Evolutionary conservation across 345 rosid genomes (phyloP).

Genomic region (Syzygium grande): DNA sequence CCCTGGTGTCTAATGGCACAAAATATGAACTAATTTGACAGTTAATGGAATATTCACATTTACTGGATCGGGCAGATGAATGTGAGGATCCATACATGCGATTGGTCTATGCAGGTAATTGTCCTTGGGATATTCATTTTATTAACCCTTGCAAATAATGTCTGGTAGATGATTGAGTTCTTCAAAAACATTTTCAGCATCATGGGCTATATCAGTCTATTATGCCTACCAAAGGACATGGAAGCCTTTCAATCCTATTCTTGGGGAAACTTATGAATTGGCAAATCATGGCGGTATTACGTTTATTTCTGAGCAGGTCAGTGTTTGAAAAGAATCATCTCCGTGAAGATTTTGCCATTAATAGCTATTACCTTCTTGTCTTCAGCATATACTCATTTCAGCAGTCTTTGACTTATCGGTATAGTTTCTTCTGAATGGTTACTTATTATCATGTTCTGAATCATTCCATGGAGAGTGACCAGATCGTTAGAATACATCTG

Average conservation of each 20-base stretch:
- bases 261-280: slow-evolving; percentile 92
- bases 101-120: slow-evolving; percentile 71
- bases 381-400: neutral
- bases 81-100: slow-evolving; percentile 87
- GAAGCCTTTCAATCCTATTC: slow-evolving; percentile 98
- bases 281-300: slow-evolving; percentile 64
- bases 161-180: neutral
- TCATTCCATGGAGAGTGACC: neutral
- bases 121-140: neutral
- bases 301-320: slow-evolving; percentile 85
- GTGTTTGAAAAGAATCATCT: neutral
- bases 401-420: neutral
- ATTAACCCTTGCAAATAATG: neutral
- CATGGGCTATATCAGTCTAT: slow-evolving; percentile 89
- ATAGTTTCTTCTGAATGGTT: neutral
- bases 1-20: neutral
- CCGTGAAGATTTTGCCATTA: neutral
- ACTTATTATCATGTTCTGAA: neutral
- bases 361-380: neutral
- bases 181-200: slow-evolving; percentile 36
- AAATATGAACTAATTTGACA: slow-evolving; percentile 16
- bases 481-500: neutral
- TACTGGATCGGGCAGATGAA: slow-evolving; percentile 81
- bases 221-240: slow-evolving; percentile 77
- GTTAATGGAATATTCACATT: slow-evolving; percentile 86